Evolutionary conservation across 768 basidiomycete genomes (phyloP).

Genomic region (Neoboletus brunneissimus): DNA sequence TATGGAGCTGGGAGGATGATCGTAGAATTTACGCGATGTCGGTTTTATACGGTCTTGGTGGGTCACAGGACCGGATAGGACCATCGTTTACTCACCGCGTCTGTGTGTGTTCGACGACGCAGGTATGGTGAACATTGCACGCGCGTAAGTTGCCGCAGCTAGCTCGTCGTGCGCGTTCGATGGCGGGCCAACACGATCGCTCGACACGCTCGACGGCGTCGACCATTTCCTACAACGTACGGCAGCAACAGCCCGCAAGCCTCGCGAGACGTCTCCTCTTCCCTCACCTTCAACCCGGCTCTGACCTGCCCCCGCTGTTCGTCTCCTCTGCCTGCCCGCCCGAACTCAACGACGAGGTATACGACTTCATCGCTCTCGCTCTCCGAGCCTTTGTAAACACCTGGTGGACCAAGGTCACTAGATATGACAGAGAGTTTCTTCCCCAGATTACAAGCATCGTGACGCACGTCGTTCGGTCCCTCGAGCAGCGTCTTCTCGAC

Average conservation of each 20-base stretch:
- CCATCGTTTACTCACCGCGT: background rate
- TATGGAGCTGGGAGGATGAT: background rate
- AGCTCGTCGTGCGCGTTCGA: background rate
- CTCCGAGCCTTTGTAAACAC: slow-evolving; percentile 76
- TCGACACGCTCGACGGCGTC: slow-evolving; percentile 27
- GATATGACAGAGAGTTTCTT: slow-evolving; percentile 81
- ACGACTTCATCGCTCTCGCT: slow-evolving; percentile 77
- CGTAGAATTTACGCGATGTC: slow-evolving; percentile 2
- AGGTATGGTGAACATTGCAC: background rate
- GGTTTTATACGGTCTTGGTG: slow-evolving; percentile 23
- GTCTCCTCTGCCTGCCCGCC: slow-evolving; percentile 40
- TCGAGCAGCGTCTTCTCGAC: slow-evolving; percentile 56
- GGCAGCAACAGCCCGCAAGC: slow-evolving; percentile 32
- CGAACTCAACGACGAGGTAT: slow-evolving; percentile 55
- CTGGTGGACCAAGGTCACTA: slow-evolving; percentile 83
- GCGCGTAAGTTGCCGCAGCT: background rate
- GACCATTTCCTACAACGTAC: slow-evolving; percentile 15
- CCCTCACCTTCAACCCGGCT: slow-evolving; percentile 43
- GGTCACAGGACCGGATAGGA: background rate
- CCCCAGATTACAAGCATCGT: slow-evolving; percentile 65
- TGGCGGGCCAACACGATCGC: slow-evolving; percentile 4
- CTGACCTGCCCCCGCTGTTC: slow-evolving; percentile 54
- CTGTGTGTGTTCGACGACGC: background rate
- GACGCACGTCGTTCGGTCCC: slow-evolving; percentile 50
- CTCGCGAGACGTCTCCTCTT: slow-evolving; percentile 64